These are phyloP conservation scores for Geum urbanum DNA, from an alignment of 306 rosid species.

Conservation along the genomic window DNA sequence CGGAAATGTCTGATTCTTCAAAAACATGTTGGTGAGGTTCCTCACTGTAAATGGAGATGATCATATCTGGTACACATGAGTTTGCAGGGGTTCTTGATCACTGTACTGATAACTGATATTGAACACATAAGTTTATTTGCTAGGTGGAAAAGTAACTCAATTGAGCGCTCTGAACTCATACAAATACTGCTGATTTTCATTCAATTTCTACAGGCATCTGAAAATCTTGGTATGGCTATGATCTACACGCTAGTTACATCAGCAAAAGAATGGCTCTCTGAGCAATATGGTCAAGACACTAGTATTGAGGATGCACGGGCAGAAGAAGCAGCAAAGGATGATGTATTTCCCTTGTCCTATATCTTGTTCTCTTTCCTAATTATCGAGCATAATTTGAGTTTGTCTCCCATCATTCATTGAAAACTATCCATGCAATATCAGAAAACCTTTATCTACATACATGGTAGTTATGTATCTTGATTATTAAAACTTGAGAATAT, in stretches of 20 bases:
- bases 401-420: conserved; percentile 14
- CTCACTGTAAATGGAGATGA: neutral
- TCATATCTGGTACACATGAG: neutral
- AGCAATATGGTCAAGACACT: conserved; percentile 58
- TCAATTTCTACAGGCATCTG: conserved; percentile 71
- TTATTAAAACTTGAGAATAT: neutral
- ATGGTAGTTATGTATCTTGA: neutral
- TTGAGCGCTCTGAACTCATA: neutral
- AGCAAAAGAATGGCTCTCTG: conserved; percentile 92
- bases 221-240: conserved; percentile 99
- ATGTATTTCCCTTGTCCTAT: conserved; percentile 47
- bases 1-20: conserved; percentile 14
- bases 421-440: neutral
- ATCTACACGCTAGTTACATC: conserved; percentile 89
- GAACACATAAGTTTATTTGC: neutral
- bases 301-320: conserved; percentile 52
- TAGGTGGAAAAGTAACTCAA: neutral
- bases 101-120: neutral
- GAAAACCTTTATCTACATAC: neutral
- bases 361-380: conserved; percentile 17
- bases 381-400: conserved; percentile 13
- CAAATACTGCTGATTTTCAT: neutral
- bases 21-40: conserved; percentile 19
- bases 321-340: conserved; percentile 84
- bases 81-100: neutral